phyloP scores from a whole-genome alignment of 805 yeast genomes.

The Maudiozyma bulderi region DNA sequence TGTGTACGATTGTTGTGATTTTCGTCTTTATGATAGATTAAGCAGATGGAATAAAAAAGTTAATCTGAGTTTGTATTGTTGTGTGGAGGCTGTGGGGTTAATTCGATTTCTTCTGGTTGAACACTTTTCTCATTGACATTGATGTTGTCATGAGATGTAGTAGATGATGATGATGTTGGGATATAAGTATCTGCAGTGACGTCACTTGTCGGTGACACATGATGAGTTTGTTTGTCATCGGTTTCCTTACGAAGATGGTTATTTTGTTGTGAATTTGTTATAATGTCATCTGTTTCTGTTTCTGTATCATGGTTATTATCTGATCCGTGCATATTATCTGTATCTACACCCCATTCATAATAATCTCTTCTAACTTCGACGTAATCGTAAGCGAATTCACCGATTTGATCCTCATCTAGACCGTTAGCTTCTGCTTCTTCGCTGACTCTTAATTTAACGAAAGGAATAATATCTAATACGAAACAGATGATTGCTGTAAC shows the following conservation, averaged over 20 bases:
- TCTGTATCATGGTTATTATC: slow-evolving; percentile 4
- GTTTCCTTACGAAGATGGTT: no score
- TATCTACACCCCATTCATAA: slow-evolving; percentile 37
- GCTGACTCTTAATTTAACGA: slow-evolving; percentile 65
- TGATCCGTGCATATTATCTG: slow-evolving; percentile 12
- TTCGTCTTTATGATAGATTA: no score
- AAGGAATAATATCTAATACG: slow-evolving; percentile 70
- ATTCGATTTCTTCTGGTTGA: background rate
- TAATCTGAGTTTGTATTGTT: background rate
- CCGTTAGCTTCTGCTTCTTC: slow-evolving; percentile 85
- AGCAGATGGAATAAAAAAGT: no score
- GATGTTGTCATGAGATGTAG: background rate
- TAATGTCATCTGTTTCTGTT: background rate
- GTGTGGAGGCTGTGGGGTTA: background rate
- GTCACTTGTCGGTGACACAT: background rate
- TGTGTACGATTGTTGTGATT: background rate
- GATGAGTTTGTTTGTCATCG: background rate
- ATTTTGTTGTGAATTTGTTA: background rate
- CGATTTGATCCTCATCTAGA: slow-evolving; percentile 93
- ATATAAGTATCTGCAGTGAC: background rate
- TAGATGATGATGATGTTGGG: background rate
- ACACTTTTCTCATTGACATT: background rate
- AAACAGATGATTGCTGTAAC: slow-evolving; percentile 72
- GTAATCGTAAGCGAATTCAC: slow-evolving; percentile 97
- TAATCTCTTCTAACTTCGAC: slow-evolving; percentile 94